Evolutionary conservation across 2,329 filamentous ascomycete species (phyloP).

Genomic region (Paecilomyces sp.): DNA sequence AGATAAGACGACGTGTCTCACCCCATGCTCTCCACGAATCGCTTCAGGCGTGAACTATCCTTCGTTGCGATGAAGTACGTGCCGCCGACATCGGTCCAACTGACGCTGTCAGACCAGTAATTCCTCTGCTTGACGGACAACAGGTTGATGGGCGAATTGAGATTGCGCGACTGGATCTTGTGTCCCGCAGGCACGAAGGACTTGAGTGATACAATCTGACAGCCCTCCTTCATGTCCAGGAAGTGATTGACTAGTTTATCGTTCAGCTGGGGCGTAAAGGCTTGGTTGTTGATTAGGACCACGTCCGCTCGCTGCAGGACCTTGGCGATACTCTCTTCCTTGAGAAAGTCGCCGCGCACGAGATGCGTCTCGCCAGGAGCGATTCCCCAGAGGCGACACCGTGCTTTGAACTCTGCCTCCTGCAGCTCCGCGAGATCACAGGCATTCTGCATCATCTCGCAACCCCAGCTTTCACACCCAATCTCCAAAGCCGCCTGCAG

Average conservation of each 20-base stretch:
- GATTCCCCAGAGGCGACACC: conserved; percentile 85
- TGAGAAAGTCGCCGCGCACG: conserved; percentile 75
- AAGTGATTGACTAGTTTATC: conserved; percentile 81
- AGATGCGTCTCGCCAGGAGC: conserved; percentile 71
- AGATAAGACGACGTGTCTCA: conserved; percentile 8
- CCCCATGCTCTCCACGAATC: conserved; percentile 36
- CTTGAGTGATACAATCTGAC: conserved; percentile 84
- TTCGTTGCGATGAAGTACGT: conserved; percentile 84
- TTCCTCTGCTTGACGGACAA: conserved; percentile 67
- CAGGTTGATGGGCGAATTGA: conserved; percentile 74
- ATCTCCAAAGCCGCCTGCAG: conserved; percentile 89
- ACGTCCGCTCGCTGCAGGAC: conserved; percentile 82
- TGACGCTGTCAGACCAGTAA: conserved; percentile 67
- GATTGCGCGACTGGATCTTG: conserved; percentile 64
- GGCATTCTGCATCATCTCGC: conserved; percentile 91
- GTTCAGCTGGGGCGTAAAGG: conserved; percentile 83
- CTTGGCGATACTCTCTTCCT: conserved; percentile 61
- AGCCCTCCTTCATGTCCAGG: conserved; percentile 83
- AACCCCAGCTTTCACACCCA: conserved; percentile 92
- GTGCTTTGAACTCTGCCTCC: conserved; percentile 72
- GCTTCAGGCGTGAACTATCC: conserved; percentile 51
- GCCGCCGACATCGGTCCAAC: conserved; percentile 81
- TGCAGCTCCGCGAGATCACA: conserved; percentile 76
- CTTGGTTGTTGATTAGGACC: conserved; percentile 97
- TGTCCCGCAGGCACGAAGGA: conserved; percentile 79